These are phyloP conservation scores for Allium cepa DNA, from an alignment of 106 monocot genomes.

Conservation along the genomic window DNA sequence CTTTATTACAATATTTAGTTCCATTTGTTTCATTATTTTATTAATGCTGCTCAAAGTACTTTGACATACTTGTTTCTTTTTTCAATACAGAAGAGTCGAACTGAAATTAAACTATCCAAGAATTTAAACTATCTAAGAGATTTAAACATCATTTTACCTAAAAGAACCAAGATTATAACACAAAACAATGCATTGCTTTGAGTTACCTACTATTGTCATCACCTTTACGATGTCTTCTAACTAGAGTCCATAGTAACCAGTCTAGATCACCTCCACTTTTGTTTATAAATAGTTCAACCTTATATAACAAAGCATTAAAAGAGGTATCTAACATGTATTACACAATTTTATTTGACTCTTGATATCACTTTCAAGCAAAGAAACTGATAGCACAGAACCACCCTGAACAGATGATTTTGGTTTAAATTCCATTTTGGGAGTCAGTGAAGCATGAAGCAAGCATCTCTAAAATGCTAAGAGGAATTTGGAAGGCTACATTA, in stretches of 20 bases:
- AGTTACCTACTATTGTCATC: not conserved
- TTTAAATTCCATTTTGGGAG: too few species aligned
- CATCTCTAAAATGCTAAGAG: constrained; percentile 61
- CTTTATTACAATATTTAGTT: too few species aligned
- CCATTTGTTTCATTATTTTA: too few species aligned
- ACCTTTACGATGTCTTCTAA: too few species aligned
- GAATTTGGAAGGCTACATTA: constrained; percentile 30
- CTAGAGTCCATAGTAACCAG: not conserved
- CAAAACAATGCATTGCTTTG: not conserved
- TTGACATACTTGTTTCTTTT: too few species aligned
- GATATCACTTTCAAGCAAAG: constrained; percentile 17
- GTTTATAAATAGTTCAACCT: constrained; percentile 52
- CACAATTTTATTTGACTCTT: constrained; percentile 45
- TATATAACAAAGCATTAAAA: constrained; percentile 61
- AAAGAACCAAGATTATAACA: too few species aligned
- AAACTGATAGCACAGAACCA: constrained; percentile 12
- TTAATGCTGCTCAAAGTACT: too few species aligned
- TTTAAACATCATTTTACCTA: too few species aligned
- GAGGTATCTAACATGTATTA: constrained; percentile 62
- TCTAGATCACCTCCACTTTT: constrained; percentile 44
- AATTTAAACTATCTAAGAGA: too few species aligned
- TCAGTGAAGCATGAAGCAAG: constrained; percentile 27
- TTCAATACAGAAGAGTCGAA: too few species aligned
- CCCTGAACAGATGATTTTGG: too few species aligned
- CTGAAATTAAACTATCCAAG: too few species aligned